A percentile compares a stretch with the other conserved stretches of the same genome.
Conservation (phyloP, 371 early-diverging fungal genomes). For the Rhizopus sp. region DNA sequence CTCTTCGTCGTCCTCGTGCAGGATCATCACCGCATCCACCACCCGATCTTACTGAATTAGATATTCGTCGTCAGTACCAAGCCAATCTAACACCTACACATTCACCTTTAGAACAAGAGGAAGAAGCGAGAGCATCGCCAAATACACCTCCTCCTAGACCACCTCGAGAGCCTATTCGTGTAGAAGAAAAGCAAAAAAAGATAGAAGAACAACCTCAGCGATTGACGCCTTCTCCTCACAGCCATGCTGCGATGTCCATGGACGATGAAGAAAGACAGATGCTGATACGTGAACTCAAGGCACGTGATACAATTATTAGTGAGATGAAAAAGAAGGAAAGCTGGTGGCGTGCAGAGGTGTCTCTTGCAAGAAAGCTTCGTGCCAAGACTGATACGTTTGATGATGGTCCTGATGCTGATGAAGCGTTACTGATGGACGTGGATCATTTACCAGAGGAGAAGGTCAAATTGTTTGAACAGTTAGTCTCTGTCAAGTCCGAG, state of each 20-base stretch:
- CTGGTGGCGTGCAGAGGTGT: constrained; percentile 59
- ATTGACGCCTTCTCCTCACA: background rate
- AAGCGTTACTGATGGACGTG: constrained; percentile 36
- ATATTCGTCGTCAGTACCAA: constrained; percentile 27
- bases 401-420: constrained; percentile 37
- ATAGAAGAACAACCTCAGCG: background rate
- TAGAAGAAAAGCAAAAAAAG: background rate
- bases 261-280: constrained; percentile 23
- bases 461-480: constrained; percentile 45
- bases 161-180: constrained; percentile 3
- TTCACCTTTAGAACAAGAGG: background rate
- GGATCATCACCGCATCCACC: constrained; percentile 43
- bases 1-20: constrained; percentile 47
- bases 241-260: background rate
- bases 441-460: constrained; percentile 39
- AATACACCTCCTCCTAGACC: constrained; percentile 5
- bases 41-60: constrained; percentile 32
- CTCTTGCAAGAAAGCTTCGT: constrained; percentile 42
- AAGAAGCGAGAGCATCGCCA: constrained; percentile 1
- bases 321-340: constrained; percentile 56
- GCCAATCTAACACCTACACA: constrained; percentile 21
- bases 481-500: constrained; percentile 46
- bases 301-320: constrained; percentile 39
- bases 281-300: constrained; percentile 41
- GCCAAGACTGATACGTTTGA: constrained; percentile 26